Evolutionary conservation across 1,139 yeast genomes (phyloP).

Genomic region (Kluyveromyces marxianus): DNA sequence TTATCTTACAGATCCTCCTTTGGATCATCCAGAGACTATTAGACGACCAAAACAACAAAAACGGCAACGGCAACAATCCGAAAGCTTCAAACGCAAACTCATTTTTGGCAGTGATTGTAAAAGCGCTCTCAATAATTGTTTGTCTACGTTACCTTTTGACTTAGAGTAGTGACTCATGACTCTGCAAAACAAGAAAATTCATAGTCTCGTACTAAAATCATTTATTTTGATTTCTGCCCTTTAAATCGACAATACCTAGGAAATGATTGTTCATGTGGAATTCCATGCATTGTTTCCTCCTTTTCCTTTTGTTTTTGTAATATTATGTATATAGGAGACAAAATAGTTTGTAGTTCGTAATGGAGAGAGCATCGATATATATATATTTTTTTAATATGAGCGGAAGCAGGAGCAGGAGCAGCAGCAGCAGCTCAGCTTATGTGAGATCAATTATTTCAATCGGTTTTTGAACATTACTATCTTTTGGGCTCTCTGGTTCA

Average conservation of each 20-base stretch:
- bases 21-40: constrained; percentile 2
- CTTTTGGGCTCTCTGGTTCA: background rate
- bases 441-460: background rate
- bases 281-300: too few relatives aligned
- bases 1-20: constrained; percentile 2
- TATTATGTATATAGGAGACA: too few relatives aligned
- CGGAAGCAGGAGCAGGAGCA: too few relatives aligned
- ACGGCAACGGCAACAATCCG: background rate
- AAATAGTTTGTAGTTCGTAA: too few relatives aligned
- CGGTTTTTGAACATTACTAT: background rate
- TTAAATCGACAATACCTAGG: too few relatives aligned
- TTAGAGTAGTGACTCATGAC: background rate
- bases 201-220: too few relatives aligned
- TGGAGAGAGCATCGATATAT: too few relatives aligned
- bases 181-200: background rate
- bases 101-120: background rate
- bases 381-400: too few relatives aligned
- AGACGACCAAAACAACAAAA: background rate
- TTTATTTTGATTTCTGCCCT: too few relatives aligned
- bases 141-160: background rate
- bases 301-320: too few relatives aligned
- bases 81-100: background rate
- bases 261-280: too few relatives aligned
- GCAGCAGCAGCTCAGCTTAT: too few relatives aligned
- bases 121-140: background rate